Base-by-base conservation (phyloP, 305 asterid genomes). In the Rubia tinctorum region DNA sequence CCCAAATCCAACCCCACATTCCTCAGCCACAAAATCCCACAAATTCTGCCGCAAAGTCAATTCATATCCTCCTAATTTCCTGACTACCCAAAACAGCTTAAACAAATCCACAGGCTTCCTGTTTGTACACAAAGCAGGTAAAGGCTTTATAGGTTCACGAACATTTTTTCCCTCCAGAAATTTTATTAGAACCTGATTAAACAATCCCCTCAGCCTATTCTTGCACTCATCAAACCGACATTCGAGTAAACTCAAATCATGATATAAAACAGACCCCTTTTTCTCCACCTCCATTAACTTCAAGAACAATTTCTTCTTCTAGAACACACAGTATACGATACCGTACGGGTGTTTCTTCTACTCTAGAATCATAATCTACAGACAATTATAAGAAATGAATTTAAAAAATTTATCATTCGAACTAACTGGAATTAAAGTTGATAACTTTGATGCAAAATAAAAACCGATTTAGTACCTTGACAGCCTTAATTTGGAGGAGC, bases 71-170 rank as follows among this genome's bases (percentile, higher is more conserved):
- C 95, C 97, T 14, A 80, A 51, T 73, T 79, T 86, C 84, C 89
- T 80, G 42, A 87, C 95, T 14, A 82, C 83, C 88, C 91, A 88
- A 60, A 84, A 90, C 27, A 92, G 89, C 68, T 82, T 86, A 82
- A 87, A 86, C 85, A 92, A 84, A 83, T 90, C 95, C 27, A 88
- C 71, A 6, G 80, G 82, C 72, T 69, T 39, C 68, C 90, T 93
- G 44, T 82, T 78, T 43, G 91, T 81, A 66, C 80, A 82, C 71
- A 87, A 68, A 49, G 81, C 86, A 1, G 95, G 95, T 60, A 84
- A 71, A 69, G 93, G 88, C 86, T 86, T 82, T 47, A 76, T 45
- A 66, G 81, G 43, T 67, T 76, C 83, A 10, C 71, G 53, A 23
- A 71, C 80, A 76, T 76, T 81, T 66, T 76, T 77, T 22, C 84